Percentiles rank a stretch among this genome's conserved stretches.
phyloP scores from a whole-genome alignment of 106 monocot species.

The Iris macrosiphon region DNA sequence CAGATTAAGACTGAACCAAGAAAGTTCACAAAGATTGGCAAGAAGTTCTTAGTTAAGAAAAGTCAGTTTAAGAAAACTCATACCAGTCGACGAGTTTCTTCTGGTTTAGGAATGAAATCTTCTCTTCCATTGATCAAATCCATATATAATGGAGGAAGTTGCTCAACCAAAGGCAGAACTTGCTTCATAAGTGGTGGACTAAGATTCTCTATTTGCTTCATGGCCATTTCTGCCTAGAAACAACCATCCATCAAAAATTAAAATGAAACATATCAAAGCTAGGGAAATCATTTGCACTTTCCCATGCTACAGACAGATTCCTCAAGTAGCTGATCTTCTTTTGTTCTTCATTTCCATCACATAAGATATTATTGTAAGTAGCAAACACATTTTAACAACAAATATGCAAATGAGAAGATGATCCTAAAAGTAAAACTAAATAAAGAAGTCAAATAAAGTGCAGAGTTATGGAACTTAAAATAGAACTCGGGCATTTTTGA shows the following conservation, averaged over 20 bases:
- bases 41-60: background rate
- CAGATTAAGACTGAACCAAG: too few relatives aligned
- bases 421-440: too few relatives aligned
- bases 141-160: conserved; percentile 91
- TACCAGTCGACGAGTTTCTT: conserved; percentile 90
- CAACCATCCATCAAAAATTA: background rate
- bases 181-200: conserved; percentile 90
- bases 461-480: too few relatives aligned
- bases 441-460: too few relatives aligned
- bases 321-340: background rate
- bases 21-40: too few relatives aligned
- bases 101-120: conserved; percentile 95
- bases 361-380: too few relatives aligned
- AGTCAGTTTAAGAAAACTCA: background rate
- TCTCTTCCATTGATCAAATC: conserved; percentile 89
- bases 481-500: too few relatives aligned
- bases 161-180: conserved; percentile 82
- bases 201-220: conserved; percentile 80
- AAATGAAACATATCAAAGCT: background rate
- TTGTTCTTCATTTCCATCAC: too few relatives aligned
- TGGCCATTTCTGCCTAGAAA: conserved; percentile 81
- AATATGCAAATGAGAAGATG: too few relatives aligned
- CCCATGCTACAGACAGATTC: background rate
- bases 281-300: background rate
- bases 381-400: background rate